Base-by-base conservation (phyloP, 1,284 basidiomycete genomes). In the Tylopilus orsonianus region DNA sequence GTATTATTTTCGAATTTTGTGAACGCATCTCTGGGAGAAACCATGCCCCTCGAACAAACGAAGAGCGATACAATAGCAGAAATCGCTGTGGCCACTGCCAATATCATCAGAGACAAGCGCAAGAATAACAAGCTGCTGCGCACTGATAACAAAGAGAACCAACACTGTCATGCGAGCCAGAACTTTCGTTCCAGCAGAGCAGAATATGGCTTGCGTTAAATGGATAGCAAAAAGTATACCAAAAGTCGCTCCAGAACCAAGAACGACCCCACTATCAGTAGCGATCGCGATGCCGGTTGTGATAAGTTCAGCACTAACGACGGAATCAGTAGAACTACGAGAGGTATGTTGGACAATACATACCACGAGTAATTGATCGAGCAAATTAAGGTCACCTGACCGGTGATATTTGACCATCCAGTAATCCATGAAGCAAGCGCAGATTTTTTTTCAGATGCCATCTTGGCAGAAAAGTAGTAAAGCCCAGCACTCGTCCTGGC, bases 371-470 rank as follows among this genome's bases (percentile, higher is more conserved):
- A 87, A 58, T 85, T 80, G 39, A 87, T 85, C 10, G 82, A 85
- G 57, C 80, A 84, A 26, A 86, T 79, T 9, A 84, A 71, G 2
- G 81, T 73, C 13, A 78, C 67, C 60, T 79, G 77, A 8, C 77
- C 75, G 1, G 74, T 78, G 30, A 80, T 68, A 55, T 80, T 81
- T 10, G 77, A 77, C 80, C 79, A 81, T 39, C 59, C 57, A 19
- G 84, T 87, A 46, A 86, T 78, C 83, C 85, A 87, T 54, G 80
- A 81, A 8, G 81, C 80, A 19, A 87, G 66, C 0, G 83, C 73
- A 4, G 80, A 71, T 47, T 77, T 75, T 50, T 70, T 67, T 26
- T 71, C 68, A 2, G 82, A 79, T 6, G 83, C 83, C 39, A 86
- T 64, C 56, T 81, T 84, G 1, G 83, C 81, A 4, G 83, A 80